Evolutionary conservation across 2,329 filamentous ascomycete species (phyloP).

Genomic region (Hypomyces rosellus): DNA sequence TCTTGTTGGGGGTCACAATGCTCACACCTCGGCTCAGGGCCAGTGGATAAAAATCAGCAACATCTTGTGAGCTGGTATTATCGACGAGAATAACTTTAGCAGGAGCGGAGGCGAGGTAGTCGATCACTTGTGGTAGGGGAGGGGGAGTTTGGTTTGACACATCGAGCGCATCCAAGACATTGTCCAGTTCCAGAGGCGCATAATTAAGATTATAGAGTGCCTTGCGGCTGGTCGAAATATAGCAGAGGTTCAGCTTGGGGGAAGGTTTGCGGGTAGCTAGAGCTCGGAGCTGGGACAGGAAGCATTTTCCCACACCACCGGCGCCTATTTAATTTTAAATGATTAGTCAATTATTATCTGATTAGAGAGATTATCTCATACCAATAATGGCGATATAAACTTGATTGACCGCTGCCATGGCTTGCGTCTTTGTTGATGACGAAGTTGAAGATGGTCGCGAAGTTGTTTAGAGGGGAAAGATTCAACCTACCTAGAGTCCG

Average conservation of each 20-base stretch:
- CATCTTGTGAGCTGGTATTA: constrained; percentile 86
- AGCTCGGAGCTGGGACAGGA: constrained; percentile 72
- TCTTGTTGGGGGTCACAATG: constrained; percentile 97
- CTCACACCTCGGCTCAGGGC: constrained; percentile 78
- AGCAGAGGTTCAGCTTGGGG: constrained; percentile 69
- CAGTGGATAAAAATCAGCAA: constrained; percentile 76
- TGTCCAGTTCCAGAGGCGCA: constrained; percentile 56
- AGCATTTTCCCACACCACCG: constrained; percentile 88
- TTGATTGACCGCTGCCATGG: constrained; percentile 41
- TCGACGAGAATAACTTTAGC: constrained; percentile 80
- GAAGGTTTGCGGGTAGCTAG: constrained; percentile 61
- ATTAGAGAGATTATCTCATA: constrained; percentile 18
- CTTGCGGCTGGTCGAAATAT: constrained; percentile 80
- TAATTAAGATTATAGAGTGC: constrained; percentile 71
- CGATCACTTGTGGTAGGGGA: constrained; percentile 61
- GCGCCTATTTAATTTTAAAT: constrained; percentile 53
- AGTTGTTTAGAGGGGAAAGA: background rate
- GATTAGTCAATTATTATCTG: constrained; percentile 13
- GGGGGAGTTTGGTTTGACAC: constrained; percentile 60
- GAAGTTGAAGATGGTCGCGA: background rate
- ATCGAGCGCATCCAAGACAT: constrained; percentile 56
- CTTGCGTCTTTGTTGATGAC: constrained; percentile 11
- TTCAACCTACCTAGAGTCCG: background rate
- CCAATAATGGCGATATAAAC: constrained; percentile 49
- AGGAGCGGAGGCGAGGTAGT: constrained; percentile 72